These are phyloP conservation scores for Colletotrichum destructivum DNA, from an alignment of 2,329 filamentous ascomycete genomes.

Conservation along the genomic window DNA sequence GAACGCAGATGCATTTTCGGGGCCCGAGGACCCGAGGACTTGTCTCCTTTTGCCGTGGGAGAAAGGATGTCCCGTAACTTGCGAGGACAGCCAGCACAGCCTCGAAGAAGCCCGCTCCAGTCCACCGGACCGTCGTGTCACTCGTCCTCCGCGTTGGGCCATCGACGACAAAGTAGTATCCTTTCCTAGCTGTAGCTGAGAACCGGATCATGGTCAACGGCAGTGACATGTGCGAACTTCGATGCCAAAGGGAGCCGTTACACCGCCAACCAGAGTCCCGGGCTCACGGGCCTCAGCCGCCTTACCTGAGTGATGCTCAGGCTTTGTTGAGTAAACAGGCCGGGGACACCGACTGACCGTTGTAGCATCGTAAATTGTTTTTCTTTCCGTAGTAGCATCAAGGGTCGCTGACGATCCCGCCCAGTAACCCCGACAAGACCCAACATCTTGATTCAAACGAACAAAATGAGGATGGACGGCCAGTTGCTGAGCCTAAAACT, in stretches of 20 bases:
- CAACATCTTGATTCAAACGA: slow-evolving; percentile 13
- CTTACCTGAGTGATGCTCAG: background rate
- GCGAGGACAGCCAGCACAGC: slow-evolving; percentile 22
- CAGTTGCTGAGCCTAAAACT: slow-evolving; percentile 19
- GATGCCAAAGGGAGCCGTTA: slow-evolving; percentile 12
- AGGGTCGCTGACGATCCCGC: slow-evolving; percentile 8
- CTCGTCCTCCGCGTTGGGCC: background rate
- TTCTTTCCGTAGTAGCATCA: slow-evolving; percentile 4
- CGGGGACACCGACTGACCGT: background rate
- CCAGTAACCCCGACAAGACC: slow-evolving; percentile 7
- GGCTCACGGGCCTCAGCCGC: slow-evolving; percentile 1
- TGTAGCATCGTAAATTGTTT: background rate
- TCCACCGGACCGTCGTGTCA: slow-evolving; percentile 6
- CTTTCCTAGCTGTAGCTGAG: slow-evolving; percentile 39
- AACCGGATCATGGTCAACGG: slow-evolving; percentile 5
- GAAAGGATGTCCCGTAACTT: background rate
- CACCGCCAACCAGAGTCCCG: slow-evolving; percentile 7
- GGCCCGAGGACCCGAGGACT: slow-evolving; percentile 19
- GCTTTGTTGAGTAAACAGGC: background rate
- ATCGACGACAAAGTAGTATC: slow-evolving; percentile 16
- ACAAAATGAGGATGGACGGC: slow-evolving; percentile 37
- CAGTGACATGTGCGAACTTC: slow-evolving; percentile 1
- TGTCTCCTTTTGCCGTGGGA: background rate
- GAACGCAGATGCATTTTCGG: background rate
- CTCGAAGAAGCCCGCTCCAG: slow-evolving; percentile 10